phyloP scores from a whole-genome alignment of 140 eudicot species.

The Ambrosia hybrid region DNA sequence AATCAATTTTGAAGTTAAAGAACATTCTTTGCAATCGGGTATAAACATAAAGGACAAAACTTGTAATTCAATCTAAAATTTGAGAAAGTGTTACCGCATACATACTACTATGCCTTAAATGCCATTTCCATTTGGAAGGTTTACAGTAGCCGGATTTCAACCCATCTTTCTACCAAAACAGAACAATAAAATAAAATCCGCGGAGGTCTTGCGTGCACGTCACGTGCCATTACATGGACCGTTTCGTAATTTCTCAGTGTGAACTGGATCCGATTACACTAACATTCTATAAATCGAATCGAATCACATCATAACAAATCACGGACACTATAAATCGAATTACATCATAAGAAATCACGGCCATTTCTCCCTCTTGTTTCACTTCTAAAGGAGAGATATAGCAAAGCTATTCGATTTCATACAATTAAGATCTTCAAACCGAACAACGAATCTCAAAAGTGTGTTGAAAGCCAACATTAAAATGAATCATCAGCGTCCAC shows the following conservation, averaged over 20 bases:
- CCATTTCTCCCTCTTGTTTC: not conserved
- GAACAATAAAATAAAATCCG: not conserved
- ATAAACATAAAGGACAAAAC: too few species aligned
- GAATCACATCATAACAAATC: not conserved
- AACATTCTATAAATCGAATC: not conserved
- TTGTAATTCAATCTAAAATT: not conserved
- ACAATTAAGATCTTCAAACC: not conserved
- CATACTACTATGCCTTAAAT: not conserved
- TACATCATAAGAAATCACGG: not conserved
- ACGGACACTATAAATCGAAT: not conserved
- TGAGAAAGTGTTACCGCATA: not conserved
- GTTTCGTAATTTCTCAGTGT: conserved; percentile 20
- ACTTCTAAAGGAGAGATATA: too few species aligned
- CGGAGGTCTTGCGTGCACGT: not conserved
- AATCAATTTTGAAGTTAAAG: too few species aligned
- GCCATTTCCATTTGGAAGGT: not conserved
- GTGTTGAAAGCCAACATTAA: not conserved
- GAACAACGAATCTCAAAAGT: not conserved
- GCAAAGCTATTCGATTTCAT: not conserved
- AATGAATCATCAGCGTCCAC: not conserved
- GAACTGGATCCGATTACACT: conserved; percentile 1
- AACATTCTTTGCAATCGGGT: too few species aligned
- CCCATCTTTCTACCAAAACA: not conserved
- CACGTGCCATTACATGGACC: conserved; percentile 17
- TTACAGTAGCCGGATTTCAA: conserved; percentile 8